These are phyloP conservation scores for Zygotorulaspora sp. DNA, from an alignment of 805 yeast species.

Conservation along the genomic window DNA sequence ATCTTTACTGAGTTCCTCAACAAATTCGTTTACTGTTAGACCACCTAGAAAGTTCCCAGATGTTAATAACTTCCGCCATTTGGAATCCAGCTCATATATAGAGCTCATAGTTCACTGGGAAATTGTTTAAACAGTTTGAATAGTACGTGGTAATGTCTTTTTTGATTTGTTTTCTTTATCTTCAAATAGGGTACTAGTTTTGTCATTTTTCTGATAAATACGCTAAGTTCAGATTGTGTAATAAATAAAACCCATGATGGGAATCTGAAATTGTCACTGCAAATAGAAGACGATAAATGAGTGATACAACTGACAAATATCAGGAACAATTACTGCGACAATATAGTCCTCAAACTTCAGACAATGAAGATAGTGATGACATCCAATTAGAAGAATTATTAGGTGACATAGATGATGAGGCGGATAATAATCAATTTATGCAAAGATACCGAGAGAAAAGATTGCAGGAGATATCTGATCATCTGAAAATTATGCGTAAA, in stretches of 20 bases:
- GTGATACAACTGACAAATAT: not conserved
- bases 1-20: slow-evolving; percentile 71
- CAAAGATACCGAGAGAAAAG: slow-evolving; percentile 58
- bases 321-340: slow-evolving; percentile 1
- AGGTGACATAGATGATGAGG: slow-evolving; percentile 43
- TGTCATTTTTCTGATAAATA: not conserved
- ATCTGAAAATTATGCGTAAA: slow-evolving; percentile 36
- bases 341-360: not conserved
- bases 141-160: not conserved
- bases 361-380: slow-evolving; percentile 10
- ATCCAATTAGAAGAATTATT: slow-evolving; percentile 41
- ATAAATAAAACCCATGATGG: too few species aligned
- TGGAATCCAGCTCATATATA: slow-evolving; percentile 60
- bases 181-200: not conserved
- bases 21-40: slow-evolving; percentile 69
- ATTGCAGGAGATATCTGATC: slow-evolving; percentile 49
- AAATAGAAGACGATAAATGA: too few species aligned
- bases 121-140: too few species aligned
- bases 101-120: too few species aligned
- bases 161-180: not conserved
- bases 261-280: too few species aligned
- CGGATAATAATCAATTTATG: slow-evolving; percentile 47
- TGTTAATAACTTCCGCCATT: slow-evolving; percentile 50
- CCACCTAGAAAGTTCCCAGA: slow-evolving; percentile 64
- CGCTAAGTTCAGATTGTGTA: too few species aligned